Conservation (phyloP, 192 early-diverging fungal species). For the Gonapodya prolifera region DNA sequence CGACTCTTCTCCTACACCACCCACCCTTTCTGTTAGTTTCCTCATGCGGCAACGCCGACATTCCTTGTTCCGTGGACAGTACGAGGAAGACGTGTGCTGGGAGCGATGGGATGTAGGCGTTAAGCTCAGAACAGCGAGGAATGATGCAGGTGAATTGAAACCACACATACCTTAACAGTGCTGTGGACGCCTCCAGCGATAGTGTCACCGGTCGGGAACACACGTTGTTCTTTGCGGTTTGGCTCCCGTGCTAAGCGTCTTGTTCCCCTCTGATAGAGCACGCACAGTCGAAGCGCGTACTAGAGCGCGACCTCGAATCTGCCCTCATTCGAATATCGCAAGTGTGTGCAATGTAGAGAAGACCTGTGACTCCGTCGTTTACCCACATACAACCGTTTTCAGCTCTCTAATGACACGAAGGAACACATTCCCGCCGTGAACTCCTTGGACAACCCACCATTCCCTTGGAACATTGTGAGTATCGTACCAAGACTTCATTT, state of each 20-base stretch:
- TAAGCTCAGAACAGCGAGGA: not conserved
- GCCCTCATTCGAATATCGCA: not conserved
- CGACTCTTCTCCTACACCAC: not conserved
- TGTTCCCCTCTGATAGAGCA: not conserved
- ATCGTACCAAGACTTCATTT: not conserved
- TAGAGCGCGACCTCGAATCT: not conserved
- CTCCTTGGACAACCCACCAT: not conserved
- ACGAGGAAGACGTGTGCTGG: constrained; percentile 5
- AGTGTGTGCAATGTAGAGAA: not conserved
- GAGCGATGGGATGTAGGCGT: not conserved
- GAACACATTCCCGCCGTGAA: not conserved
- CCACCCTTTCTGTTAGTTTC: not conserved
- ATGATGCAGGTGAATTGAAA: not conserved
- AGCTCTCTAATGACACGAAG: not conserved
- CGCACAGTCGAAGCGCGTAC: not conserved
- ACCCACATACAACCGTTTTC: not conserved
- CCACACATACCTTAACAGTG: too few relatives aligned
- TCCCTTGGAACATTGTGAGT: not conserved
- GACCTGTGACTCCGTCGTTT: too few relatives aligned
- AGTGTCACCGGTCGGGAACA: too few relatives aligned
- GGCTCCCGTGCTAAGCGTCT: too few relatives aligned
- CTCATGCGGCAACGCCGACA: not conserved
- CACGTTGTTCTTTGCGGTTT: too few relatives aligned
- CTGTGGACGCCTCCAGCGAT: too few relatives aligned
- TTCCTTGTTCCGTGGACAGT: not conserved